Conservation (phyloP, 768 basidiomycete species). For the Calvatia gigantea region DNA sequence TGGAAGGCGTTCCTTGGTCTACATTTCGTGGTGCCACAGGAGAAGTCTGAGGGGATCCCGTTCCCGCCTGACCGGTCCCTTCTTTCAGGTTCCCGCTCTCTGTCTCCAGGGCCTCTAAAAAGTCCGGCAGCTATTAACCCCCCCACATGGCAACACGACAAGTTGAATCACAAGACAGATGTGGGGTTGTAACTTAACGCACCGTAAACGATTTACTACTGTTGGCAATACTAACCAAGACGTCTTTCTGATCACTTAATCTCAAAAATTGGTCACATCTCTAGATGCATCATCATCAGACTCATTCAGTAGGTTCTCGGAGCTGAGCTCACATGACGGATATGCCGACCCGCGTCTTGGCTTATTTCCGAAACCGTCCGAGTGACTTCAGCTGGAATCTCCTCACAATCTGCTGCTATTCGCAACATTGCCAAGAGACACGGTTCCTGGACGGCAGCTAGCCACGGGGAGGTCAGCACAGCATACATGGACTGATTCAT, state of each 20-base stretch:
- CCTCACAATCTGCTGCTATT: slow-evolving; percentile 49
- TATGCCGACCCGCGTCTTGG: slow-evolving; percentile 45
- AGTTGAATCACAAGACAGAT: neutral
- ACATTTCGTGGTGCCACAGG: slow-evolving; percentile 6
- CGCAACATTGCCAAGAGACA: slow-evolving; percentile 71
- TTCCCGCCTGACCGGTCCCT: slow-evolving; percentile 10
- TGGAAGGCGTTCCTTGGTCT: slow-evolving; percentile 20
- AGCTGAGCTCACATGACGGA: slow-evolving; percentile 28
- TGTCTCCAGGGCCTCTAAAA: slow-evolving; percentile 47
- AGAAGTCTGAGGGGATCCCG: slow-evolving; percentile 13
- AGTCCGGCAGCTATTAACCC: slow-evolving; percentile 63
- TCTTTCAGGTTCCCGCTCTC: slow-evolving; percentile 19
- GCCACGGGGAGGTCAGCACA: slow-evolving; percentile 6
- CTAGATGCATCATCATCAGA: slow-evolving; percentile 32
- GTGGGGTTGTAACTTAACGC: slow-evolving; percentile 5
- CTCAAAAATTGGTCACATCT: slow-evolving; percentile 68
- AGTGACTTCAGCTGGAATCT: slow-evolving; percentile 44
- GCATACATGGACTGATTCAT: neutral
- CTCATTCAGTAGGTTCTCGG: neutral
- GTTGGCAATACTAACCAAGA: slow-evolving; percentile 44
- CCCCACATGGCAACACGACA: neutral
- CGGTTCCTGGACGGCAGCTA: slow-evolving; percentile 73
- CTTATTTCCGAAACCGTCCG: slow-evolving; percentile 40
- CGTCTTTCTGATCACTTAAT: slow-evolving; percentile 39
- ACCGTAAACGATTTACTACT: slow-evolving; percentile 57